A percentile compares a stretch with the other conserved stretches of the same genome.
These are phyloP conservation scores for Penicillium cosmopolitanum DNA, from an alignment of 495 filamentous ascomycete genomes.

Conservation along the genomic window DNA sequence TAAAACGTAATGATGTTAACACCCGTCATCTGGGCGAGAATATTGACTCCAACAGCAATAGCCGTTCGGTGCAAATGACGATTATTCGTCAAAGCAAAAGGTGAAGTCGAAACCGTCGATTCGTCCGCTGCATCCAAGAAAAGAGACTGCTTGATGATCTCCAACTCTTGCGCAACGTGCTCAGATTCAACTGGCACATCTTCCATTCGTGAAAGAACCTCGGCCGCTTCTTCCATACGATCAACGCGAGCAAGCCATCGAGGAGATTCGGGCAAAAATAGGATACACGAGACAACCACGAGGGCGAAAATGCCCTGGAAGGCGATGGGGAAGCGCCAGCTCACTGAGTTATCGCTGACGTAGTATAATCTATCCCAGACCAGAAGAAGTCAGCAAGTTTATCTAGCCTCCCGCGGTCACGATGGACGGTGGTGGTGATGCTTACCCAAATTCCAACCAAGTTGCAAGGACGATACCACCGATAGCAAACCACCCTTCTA, in stretches of 20 bases:
- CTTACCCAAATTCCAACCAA: slow-evolving; percentile 63
- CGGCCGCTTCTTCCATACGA: slow-evolving; percentile 56
- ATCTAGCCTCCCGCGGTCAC: too few relatives aligned
- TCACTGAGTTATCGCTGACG: slow-evolving; percentile 49
- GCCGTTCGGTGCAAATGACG: slow-evolving; percentile 31
- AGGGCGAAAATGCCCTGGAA: slow-evolving; percentile 63
- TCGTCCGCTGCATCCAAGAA: slow-evolving; percentile 54
- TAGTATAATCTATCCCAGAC: slow-evolving; percentile 48
- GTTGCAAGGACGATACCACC: slow-evolving; percentile 59
- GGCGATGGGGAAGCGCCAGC: slow-evolving; percentile 70
- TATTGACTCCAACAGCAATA: slow-evolving; percentile 28
- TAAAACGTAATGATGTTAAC: slow-evolving; percentile 37
- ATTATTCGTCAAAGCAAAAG: slow-evolving; percentile 36
- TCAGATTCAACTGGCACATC: slow-evolving; percentile 49
- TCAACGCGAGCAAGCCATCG: slow-evolving; percentile 66
- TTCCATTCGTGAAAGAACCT: slow-evolving; percentile 59
- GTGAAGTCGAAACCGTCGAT: slow-evolving; percentile 17
- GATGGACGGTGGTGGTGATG: not conserved
- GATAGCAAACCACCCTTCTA: slow-evolving; percentile 65
- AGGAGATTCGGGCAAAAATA: slow-evolving; percentile 64
- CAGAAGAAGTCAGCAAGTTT: not conserved
- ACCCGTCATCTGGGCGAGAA: slow-evolving; percentile 33
- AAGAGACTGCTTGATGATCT: slow-evolving; percentile 67
- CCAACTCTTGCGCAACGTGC: slow-evolving; percentile 58
- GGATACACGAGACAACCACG: slow-evolving; percentile 54